These are phyloP conservation scores for Flaveria ramosissima DNA, from an alignment of 129 eudicot genomes.

Conservation along the genomic window DNA sequence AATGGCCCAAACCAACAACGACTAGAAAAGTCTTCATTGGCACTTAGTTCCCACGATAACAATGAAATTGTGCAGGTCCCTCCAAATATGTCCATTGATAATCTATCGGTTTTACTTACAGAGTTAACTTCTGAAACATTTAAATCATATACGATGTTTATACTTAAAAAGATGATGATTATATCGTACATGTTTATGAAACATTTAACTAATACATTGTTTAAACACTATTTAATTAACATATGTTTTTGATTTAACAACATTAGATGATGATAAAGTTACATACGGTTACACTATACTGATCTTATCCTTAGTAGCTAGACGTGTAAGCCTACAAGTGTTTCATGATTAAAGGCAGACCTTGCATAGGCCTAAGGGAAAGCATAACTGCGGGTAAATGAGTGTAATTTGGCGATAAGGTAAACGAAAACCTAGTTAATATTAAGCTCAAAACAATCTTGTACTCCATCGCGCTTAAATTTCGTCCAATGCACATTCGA, in stretches of 20 bases:
- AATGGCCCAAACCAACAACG: too few species aligned
- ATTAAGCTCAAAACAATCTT: constrained; percentile 63
- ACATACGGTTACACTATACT: background rate
- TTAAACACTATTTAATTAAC: background rate
- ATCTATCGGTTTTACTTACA: too few species aligned
- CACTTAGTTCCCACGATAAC: too few species aligned
- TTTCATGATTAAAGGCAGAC: constrained; percentile 60
- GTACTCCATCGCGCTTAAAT: constrained; percentile 75
- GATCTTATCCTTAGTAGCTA: background rate
- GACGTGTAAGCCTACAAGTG: constrained; percentile 34
- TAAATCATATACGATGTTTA: too few species aligned
- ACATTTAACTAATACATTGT: background rate
- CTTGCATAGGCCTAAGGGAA: constrained; percentile 78
- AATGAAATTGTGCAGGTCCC: too few species aligned
- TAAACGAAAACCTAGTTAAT: constrained; percentile 65
- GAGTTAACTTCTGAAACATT: too few species aligned
- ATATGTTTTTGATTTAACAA: background rate
- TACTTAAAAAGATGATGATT: background rate
- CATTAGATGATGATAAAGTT: background rate
- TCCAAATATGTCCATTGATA: too few species aligned
- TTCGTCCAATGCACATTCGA: constrained; percentile 90
- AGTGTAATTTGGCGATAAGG: constrained; percentile 64
- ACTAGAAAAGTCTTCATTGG: too few species aligned
- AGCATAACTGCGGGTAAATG: constrained; percentile 72
- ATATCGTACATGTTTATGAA: background rate